A percentile compares a stretch with the other conserved stretches of the same genome.
phyloP scores from a whole-genome alignment of 2,329 filamentous ascomycete genomes.

The Pseudocercospora fuligena region DNA sequence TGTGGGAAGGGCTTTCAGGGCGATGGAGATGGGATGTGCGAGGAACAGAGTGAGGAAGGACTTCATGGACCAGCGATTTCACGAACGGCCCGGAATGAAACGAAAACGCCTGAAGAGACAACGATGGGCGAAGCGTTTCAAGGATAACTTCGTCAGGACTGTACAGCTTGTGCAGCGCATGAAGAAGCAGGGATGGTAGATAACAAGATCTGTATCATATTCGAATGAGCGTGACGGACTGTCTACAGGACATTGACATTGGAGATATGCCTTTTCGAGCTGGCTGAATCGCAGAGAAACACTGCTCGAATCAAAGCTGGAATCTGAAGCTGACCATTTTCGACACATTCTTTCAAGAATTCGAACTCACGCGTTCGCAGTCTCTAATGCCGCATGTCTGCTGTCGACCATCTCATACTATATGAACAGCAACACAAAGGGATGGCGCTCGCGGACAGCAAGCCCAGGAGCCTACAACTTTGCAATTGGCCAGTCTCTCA shows the following conservation, averaged over 20 bases:
- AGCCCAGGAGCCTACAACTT: background rate
- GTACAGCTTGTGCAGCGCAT: conserved; percentile 70
- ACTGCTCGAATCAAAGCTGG: background rate
- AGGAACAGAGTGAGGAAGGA: conserved; percentile 65
- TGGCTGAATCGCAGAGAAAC: background rate
- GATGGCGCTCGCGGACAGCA: background rate
- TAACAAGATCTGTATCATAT: background rate
- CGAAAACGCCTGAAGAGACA: conserved; percentile 73
- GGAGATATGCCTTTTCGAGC: background rate
- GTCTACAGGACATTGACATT: background rate
- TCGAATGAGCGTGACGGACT: background rate
- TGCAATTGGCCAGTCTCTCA: background rate
- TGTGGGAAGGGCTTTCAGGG: conserved; percentile 53
- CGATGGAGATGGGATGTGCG: conserved; percentile 50
- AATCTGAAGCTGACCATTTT: background rate
- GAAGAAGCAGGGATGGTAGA: conserved; percentile 77
- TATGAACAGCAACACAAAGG: background rate
- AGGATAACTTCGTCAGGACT: conserved; percentile 68
- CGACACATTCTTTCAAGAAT: background rate
- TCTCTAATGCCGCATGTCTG: background rate
- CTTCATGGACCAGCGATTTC: conserved; percentile 65
- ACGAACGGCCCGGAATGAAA: conserved; percentile 77
- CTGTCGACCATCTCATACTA: too few species aligned
- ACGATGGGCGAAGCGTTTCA: conserved; percentile 73
- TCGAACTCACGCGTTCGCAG: background rate